Evolutionary conservation across 2,329 filamentous ascomycete species (phyloP), one percentile per base, ranked within the genome.

Genomic region (Pseudogymnoascus sp.): DNA sequence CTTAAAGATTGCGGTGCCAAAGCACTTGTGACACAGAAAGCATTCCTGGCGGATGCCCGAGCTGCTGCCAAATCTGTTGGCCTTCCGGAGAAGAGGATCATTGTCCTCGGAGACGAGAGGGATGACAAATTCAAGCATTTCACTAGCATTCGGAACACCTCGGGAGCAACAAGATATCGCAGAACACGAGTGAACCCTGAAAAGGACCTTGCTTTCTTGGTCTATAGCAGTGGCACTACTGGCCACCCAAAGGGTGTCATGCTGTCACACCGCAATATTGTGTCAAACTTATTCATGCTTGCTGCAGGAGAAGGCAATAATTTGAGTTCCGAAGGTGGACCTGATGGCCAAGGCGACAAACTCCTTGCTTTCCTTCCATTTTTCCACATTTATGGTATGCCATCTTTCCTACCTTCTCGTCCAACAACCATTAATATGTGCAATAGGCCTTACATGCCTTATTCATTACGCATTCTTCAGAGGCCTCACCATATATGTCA

Each of bases 241-340:
- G 93, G 93, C 1, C 78, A 92, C 60, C 92, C 93, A 0, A 97
- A 97, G 75, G 93, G 92, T 14, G 93, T 97, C 12, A 89, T 91
- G 83, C 79, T 97, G 33, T 89, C 85, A 6, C 93, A 97, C 75
- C 75, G 77, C 67, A 97, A 97, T 73, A 86, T 96, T 65, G 83
- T 95, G 10, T 78, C 90, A 64, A 96, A 96, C 73, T 72, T 86
- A 5, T 68, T 83, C 31, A 87, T 90, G 75, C 71, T 80, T 28
- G 73, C 74, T 1, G 71, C 75, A 25, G 76, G 80, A 4, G 87
- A 91, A 63, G 78, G 76, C 1, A 77, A 76, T 0, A 79, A 84
- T 47, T 73, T 90, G 62, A 78, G 76, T 18, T 83, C 84, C 73
- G 77, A 82, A 40, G 85, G 86, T 4, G 81, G 83, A 0, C 72